Evolutionary conservation across 148 eudicot species (phyloP).

Genomic region (Spergularia bocconei): DNA sequence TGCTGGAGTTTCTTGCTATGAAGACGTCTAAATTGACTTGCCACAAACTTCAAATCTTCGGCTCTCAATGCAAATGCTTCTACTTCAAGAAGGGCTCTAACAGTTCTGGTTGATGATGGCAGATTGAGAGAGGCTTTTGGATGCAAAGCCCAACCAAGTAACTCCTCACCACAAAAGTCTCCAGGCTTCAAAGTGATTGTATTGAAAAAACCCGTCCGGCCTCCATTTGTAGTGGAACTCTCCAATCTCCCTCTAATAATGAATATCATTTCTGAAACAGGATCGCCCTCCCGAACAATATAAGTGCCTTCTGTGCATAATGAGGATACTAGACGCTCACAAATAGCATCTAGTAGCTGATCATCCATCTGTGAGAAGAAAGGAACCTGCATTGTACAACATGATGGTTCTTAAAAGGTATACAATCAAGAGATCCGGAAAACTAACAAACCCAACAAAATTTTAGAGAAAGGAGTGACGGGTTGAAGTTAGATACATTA

Average conservation of each 20-base stretch:
- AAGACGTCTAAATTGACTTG: slow-evolving; percentile 74
- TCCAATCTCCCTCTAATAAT: slow-evolving; percentile 73
- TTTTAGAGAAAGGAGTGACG: too few species aligned
- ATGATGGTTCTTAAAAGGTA: neutral
- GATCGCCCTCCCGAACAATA: slow-evolving; percentile 85
- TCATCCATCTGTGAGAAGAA: slow-evolving; percentile 92
- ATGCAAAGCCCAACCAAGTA: slow-evolving; percentile 78
- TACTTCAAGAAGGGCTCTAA: slow-evolving; percentile 68
- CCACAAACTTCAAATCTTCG: slow-evolving; percentile 76
- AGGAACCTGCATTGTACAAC: slow-evolving; percentile 52
- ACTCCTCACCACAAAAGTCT: slow-evolving; percentile 89
- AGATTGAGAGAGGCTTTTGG: slow-evolving; percentile 63
- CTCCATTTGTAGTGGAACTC: slow-evolving; percentile 85
- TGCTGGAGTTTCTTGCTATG: slow-evolving; percentile 90
- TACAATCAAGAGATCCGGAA: neutral
- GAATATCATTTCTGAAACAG: slow-evolving; percentile 81
- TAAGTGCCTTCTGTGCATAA: slow-evolving; percentile 72
- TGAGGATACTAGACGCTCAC: slow-evolving; percentile 76
- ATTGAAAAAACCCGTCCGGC: slow-evolving; percentile 80
- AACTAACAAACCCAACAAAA: neutral
- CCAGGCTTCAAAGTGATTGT: slow-evolving; percentile 64
- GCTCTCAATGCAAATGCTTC: slow-evolving; percentile 82
- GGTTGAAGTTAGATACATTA: too few species aligned
- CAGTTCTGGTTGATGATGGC: slow-evolving; percentile 82
- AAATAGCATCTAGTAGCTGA: slow-evolving; percentile 83